These are phyloP conservation scores for Castanea crenata DNA, from an alignment of 306 rosid species.

Conservation along the genomic window DNA sequence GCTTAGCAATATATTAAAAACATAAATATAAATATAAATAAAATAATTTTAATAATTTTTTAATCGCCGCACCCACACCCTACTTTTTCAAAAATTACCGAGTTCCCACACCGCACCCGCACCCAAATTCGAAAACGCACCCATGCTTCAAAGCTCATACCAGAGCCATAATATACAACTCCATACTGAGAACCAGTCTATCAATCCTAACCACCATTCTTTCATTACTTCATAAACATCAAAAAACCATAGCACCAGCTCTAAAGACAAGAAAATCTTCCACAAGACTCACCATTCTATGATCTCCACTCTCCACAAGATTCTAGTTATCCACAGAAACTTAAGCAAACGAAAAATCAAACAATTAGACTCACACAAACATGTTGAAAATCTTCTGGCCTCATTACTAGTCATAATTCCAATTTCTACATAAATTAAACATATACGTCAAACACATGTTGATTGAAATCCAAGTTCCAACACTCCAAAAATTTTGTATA, in stretches of 20 bases:
- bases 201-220: too few species aligned
- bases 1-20: too few species aligned
- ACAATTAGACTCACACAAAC: background rate
- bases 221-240: background rate
- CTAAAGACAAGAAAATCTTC: background rate
- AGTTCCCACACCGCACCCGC: too few species aligned
- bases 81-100: too few species aligned
- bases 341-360: background rate
- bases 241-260: background rate
- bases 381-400: background rate
- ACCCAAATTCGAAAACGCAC: too few species aligned
- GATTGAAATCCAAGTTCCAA: background rate
- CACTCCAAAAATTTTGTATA: background rate
- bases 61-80: too few species aligned
- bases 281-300: background rate
- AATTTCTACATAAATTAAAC: background rate
- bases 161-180: too few species aligned
- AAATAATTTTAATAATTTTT: too few species aligned
- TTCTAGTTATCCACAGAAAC: background rate
- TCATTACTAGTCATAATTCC: background rate
- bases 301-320: background rate
- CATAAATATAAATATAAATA: too few species aligned
- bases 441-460: background rate
- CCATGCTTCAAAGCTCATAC: too few species aligned
- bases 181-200: too few species aligned